Percentiles rank a stretch among this genome's conserved stretches.
Conservation (phyloP, 2,329 filamentous ascomycete genomes). For the Colletotrichum abscissum region DNA sequence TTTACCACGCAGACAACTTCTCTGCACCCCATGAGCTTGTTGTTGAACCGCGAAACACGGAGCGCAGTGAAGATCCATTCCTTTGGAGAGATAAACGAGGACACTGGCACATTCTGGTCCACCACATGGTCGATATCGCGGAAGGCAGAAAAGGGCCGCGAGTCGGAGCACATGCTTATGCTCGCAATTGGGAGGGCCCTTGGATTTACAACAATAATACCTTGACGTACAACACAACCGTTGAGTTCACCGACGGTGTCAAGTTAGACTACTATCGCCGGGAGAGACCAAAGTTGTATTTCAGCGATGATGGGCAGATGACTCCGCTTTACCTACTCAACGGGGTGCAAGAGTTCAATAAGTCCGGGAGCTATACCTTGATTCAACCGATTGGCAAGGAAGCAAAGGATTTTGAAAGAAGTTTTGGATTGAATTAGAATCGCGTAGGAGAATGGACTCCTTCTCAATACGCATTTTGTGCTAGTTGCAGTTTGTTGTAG, state of each 20-base stretch:
- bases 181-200: constrained; percentile 41
- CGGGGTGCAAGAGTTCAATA: constrained; percentile 56
- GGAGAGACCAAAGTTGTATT: constrained; percentile 60
- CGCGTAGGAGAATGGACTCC: not conserved
- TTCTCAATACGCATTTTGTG: not conserved
- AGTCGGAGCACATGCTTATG: constrained; percentile 44
- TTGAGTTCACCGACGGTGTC: constrained; percentile 51
- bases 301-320: constrained; percentile 57
- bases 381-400: constrained; percentile 39
- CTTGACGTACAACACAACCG: constrained; percentile 42
- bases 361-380: constrained; percentile 38
- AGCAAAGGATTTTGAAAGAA: constrained; percentile 4
- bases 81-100: constrained; percentile 48
- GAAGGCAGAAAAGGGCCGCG: constrained; percentile 43
- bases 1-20: constrained; percentile 45
- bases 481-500: not conserved
- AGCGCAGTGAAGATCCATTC: constrained; percentile 45
- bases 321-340: constrained; percentile 58
- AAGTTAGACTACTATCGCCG: constrained; percentile 52
- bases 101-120: constrained; percentile 45
- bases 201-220: constrained; percentile 43
- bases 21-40: constrained; percentile 45
- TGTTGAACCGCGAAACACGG: constrained; percentile 27
- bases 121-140: constrained; percentile 43
- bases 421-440: not conserved